Evolutionary conservation across 129 eudicot species (phyloP).

Genomic region (Cynara cardunculus): DNA sequence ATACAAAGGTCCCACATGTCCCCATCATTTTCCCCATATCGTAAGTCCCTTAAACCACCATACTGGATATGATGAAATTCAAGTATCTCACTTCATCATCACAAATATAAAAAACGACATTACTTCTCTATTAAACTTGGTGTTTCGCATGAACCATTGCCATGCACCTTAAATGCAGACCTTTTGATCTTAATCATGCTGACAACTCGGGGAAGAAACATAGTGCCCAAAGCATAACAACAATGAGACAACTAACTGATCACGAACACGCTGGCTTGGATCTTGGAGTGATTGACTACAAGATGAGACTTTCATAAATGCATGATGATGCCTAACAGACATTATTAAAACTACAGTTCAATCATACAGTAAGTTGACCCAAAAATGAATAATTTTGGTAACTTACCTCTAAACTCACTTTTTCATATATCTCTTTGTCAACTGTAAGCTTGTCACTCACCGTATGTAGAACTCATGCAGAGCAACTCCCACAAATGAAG

Average conservation of each 20-base stretch:
- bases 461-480: not conserved
- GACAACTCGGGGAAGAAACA: too few relatives aligned
- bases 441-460: not conserved
- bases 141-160: too few relatives aligned
- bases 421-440: not conserved
- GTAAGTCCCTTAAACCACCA: not conserved
- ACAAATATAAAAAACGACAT: too few relatives aligned
- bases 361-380: not conserved
- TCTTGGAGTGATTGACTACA: not conserved
- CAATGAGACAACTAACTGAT: not conserved
- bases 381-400: not conserved
- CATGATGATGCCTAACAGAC: not conserved
- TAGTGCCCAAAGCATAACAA: too few relatives aligned
- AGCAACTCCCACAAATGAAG: not conserved
- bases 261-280: not conserved
- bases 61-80: not conserved
- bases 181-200: too few relatives aligned
- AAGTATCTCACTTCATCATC: not conserved
- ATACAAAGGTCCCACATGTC: not conserved
- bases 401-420: not conserved
- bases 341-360: not conserved
- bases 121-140: too few relatives aligned
- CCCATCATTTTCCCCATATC: not conserved
- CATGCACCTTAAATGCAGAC: too few relatives aligned
- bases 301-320: not conserved